Conservation (phyloP, 2,329 filamentous ascomycete genomes). For the Claviceps sp. region DNA sequence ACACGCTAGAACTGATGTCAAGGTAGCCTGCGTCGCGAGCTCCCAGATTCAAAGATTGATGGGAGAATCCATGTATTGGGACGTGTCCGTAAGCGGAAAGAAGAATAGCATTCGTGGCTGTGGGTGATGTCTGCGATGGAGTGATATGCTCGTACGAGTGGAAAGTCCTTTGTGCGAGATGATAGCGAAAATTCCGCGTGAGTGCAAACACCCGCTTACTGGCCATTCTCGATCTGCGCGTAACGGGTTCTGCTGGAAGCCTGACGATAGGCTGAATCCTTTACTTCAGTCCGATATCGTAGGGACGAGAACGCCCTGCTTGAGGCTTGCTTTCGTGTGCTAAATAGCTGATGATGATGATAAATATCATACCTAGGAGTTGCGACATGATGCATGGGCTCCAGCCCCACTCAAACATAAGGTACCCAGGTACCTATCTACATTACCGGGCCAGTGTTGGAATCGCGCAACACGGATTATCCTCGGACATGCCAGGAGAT, state of each 20-base stretch:
- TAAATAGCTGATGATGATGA: too few species aligned
- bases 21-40: conserved; percentile 76
- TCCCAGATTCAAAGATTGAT: conserved; percentile 58
- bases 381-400: too few species aligned
- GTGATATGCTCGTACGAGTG: conserved; percentile 60
- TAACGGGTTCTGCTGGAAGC: not conserved
- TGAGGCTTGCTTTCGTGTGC: too few species aligned
- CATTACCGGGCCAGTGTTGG: too few species aligned
- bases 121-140: conserved; percentile 46
- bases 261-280: not conserved
- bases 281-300: too few species aligned
- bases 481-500: too few species aligned
- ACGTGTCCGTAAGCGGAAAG: conserved; percentile 68
- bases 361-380: too few species aligned
- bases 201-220: not conserved
- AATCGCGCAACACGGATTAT: too few species aligned
- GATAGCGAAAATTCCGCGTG: not conserved
- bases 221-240: not conserved
- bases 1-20: conserved; percentile 71
- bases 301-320: too few species aligned
- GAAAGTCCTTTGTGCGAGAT: conserved; percentile 31
- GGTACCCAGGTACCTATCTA: not conserved
- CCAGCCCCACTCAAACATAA: not conserved
- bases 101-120: conserved; percentile 63
- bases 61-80: conserved; percentile 70